Percentiles rank a stretch among this genome's conserved stretches.
These are phyloP conservation scores for Asterella californica DNA, from an alignment of 225 moss, liverwort and hornwort genomes.

Conservation along the genomic window DNA sequence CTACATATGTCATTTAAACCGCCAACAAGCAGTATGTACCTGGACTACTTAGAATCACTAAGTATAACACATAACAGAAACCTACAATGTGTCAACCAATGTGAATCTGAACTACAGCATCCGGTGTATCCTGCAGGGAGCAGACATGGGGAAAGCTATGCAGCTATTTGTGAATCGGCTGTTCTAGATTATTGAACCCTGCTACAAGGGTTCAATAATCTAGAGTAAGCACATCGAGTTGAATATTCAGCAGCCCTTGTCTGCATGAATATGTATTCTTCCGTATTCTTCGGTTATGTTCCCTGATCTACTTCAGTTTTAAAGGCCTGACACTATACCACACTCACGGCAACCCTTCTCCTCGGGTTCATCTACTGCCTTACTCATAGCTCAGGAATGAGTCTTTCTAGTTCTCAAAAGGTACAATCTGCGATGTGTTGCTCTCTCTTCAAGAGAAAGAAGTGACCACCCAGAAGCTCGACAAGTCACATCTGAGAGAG, in stretches of 20 bases:
- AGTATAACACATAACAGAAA: too few relatives aligned
- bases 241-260: neutral
- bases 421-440: neutral
- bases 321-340: too few relatives aligned
- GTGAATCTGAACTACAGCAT: neutral
- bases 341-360: neutral
- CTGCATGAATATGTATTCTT: conserved; percentile 8
- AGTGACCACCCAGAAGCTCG: neutral
- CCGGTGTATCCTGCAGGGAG: conserved; percentile 27
- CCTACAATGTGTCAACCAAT: too few relatives aligned
- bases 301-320: neutral
- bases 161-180: conserved; percentile 46
- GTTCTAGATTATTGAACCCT: conserved; percentile 26
- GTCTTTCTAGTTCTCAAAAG: neutral
- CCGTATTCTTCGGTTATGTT: conserved; percentile 10
- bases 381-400: neutral
- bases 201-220: conserved; percentile 16
- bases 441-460: neutral
- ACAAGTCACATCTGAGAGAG: neutral
- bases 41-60: too few relatives aligned
- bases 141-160: conserved; percentile 42
- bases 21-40: neutral
- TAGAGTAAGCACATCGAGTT: conserved; percentile 12
- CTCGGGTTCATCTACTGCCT: neutral
- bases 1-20: neutral